Percentiles rank a stretch among this genome's conserved stretches.
phyloP scores from a whole-genome alignment of 768 basidiomycete species.

The Mycena galericulata region DNA sequence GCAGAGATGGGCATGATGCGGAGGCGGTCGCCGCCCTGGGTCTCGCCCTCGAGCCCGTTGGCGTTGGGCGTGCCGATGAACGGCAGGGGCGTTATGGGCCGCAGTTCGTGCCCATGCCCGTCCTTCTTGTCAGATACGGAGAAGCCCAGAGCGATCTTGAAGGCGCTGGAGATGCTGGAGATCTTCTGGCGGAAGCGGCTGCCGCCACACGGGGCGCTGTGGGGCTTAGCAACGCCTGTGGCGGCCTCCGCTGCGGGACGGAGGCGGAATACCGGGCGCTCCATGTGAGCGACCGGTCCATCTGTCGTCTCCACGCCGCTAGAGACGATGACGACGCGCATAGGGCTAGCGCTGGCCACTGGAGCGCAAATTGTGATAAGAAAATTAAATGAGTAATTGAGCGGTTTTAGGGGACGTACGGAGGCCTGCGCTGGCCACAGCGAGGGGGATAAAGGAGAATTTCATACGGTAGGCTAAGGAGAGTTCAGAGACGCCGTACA shows the following conservation, averaged over 20 bases:
- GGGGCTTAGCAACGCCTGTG: slow-evolving; percentile 10
- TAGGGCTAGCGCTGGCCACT: slow-evolving; percentile 33
- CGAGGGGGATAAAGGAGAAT: slow-evolving; percentile 45
- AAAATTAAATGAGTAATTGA: not conserved
- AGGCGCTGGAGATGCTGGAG: slow-evolving; percentile 62
- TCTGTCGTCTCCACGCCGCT: not conserved
- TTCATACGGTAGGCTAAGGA: slow-evolving; percentile 41
- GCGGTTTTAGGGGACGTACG: slow-evolving; percentile 35
- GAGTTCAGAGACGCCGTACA: not conserved
- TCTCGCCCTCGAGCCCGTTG: slow-evolving; percentile 4
- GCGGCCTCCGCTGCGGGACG: not conserved
- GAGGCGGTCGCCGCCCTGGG: slow-evolving; percentile 1
- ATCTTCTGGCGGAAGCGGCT: slow-evolving; percentile 60
- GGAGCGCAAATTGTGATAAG: not conserved
- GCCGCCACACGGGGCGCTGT: slow-evolving; percentile 41
- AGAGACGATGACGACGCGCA: slow-evolving; percentile 32
- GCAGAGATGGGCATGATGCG: slow-evolving; percentile 31
- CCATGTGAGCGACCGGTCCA: slow-evolving; percentile 5
- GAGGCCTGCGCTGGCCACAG: slow-evolving; percentile 44
- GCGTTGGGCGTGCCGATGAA: slow-evolving; percentile 44
- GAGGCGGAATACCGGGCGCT: not conserved
- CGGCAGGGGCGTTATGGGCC: slow-evolving; percentile 49
- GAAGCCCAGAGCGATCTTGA: slow-evolving; percentile 69
- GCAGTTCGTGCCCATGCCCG: slow-evolving; percentile 17
- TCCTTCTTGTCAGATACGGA: slow-evolving; percentile 53